phyloP scores from a whole-genome alignment of 73 alveolate genomes.

The Tetrahymena malaccensis region DNA sequence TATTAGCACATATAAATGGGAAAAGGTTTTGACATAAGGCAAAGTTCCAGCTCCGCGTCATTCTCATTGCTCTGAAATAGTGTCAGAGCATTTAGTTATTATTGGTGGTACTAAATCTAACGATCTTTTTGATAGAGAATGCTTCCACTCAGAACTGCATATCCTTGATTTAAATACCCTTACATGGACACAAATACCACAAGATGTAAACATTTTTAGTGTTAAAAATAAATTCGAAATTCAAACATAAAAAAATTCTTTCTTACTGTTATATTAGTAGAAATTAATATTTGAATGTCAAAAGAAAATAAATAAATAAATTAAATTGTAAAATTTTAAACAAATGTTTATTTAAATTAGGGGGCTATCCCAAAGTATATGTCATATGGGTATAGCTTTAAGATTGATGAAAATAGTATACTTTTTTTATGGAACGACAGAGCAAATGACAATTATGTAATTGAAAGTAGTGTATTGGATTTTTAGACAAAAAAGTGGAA shows the following conservation, averaged over 20 bases:
- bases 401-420: not conserved
- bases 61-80: not conserved
- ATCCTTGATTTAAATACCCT: not conserved
- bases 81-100: not conserved
- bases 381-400: not conserved
- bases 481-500: not conserved
- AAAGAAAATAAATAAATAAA: not conserved
- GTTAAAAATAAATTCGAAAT: too few relatives aligned
- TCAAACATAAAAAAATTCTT: not conserved
- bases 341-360: not conserved
- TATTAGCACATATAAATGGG: not conserved
- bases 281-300: not conserved
- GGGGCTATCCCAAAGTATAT: not conserved
- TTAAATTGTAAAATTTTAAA: not conserved
- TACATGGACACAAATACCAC: not conserved
- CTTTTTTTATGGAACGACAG: not conserved
- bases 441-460: not conserved
- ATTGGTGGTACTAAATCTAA: not conserved
- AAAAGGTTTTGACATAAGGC: not conserved
- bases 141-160: not conserved
- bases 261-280: not conserved
- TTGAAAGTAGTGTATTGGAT: not conserved
- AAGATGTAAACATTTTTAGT: not conserved
- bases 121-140: not conserved
- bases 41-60: not conserved